Base-by-base conservation (phyloP, 257 asterid genomes). In the Leonotis leonurus region DNA sequence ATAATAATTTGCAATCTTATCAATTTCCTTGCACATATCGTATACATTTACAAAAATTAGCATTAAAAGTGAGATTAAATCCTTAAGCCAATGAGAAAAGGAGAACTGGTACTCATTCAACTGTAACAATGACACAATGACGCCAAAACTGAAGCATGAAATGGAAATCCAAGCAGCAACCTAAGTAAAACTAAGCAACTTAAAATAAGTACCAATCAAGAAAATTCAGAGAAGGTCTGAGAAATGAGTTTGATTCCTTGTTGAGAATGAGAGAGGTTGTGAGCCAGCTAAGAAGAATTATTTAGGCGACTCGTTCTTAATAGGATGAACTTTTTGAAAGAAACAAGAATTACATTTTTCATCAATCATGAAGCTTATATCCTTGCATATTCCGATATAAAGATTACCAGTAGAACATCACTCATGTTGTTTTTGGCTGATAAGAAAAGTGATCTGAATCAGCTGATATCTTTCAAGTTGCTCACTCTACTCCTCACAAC, bases 151-250 rank as follows among this genome's bases (percentile, higher is more conserved):
- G 22, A 56, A 64, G 65, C 51, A 56, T 25, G 52, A 48, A n/a
- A 14, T 16, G 16, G 56, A 60, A 54, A 33, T 45, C 13, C 20
- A 25, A 56, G 27, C 44, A 2, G 21, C 67, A 10, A 35, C 29
- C 21, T 44, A 24, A 7, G 13, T 35, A 12, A 13, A 53, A 56
- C n/a, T 10, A 55, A 18, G 56, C 24, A 26, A 14, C 26, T 32
- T 20, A 13, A 43, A 17, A 43, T 1, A 64, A 26, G 71, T 71
- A 80, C 90, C 83, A 83, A 62, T 39, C 64, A 57, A 40, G 81
- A 67, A 51, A 83, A 56, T 32, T 64, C 56, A 48, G 62, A 33
- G 62, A 78, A 69, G 40, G 83, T 39, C 29, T 18, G 62, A 68
- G 55, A 33, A 39, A 64, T 62, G 35, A 80, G 81, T 44, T 78